Percentiles rank a stretch among this genome's conserved stretches.
These are phyloP conservation scores for Boletus fagicola DNA, from an alignment of 768 basidiomycete genomes.

Conservation along the genomic window DNA sequence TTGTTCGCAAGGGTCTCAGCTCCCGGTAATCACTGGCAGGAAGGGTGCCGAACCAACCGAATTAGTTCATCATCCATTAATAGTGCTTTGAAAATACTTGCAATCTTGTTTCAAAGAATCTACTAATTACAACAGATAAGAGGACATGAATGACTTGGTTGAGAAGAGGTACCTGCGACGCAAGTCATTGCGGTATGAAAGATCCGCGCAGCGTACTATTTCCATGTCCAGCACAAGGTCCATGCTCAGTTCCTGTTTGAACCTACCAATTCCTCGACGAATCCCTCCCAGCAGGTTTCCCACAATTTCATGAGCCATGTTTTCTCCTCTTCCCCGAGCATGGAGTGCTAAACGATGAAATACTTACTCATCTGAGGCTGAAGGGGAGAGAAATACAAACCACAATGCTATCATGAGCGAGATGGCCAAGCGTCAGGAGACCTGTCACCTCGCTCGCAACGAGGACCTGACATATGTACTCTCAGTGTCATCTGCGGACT, in stretches of 20 bases:
- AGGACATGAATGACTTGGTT: background rate
- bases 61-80: background rate
- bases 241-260: background rate
- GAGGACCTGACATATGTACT: conserved; percentile 46
- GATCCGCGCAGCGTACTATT: background rate
- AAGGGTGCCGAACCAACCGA: background rate
- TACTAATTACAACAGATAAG: background rate
- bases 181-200: background rate
- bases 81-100: background rate
- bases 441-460: conserved; percentile 67
- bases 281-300: conserved; percentile 49
- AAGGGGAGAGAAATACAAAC: conserved; percentile 10
- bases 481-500: background rate
- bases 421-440: conserved; percentile 55
- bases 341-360: conserved; percentile 46
- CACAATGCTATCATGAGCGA: conserved; percentile 72
- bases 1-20: background rate
- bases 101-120: background rate
- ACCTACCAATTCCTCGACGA: conserved; percentile 38
- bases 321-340: conserved; percentile 48
- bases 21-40: too few relatives aligned
- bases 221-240: background rate
- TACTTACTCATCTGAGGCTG: background rate
- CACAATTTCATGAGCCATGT: conserved; percentile 40
- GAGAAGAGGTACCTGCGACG: background rate